Percentiles rank a stretch among this genome's conserved stretches.
phyloP scores from a whole-genome alignment of 441 rosid genomes.

The Pelargonium cotyledonis region DNA sequence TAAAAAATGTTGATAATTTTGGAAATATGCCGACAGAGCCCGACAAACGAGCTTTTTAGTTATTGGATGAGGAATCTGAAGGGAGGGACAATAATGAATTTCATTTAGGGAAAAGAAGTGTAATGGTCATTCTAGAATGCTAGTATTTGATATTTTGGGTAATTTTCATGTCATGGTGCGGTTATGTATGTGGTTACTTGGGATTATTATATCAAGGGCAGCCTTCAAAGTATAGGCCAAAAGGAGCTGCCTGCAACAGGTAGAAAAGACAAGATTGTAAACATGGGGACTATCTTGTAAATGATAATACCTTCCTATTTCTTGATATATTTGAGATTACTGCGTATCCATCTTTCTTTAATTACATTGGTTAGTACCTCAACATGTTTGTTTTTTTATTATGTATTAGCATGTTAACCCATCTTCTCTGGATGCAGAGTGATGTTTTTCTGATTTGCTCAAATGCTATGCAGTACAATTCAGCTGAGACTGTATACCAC shows the following conservation, averaged over 20 bases:
- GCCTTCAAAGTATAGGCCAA: neutral
- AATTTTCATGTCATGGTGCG: neutral
- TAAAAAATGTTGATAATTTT: neutral
- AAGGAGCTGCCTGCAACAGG: neutral
- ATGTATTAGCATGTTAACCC: conserved; percentile 8
- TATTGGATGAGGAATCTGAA: neutral
- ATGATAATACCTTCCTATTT: neutral
- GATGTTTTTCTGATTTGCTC: conserved; percentile 76
- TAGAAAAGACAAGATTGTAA: neutral
- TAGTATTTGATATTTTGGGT: neutral
- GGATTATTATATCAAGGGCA: neutral
- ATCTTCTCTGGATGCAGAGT: conserved; percentile 47
- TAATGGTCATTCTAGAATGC: neutral
- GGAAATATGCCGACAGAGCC: neutral
- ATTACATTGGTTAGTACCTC: neutral
- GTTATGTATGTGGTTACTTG: neutral
- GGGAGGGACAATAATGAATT: neutral
- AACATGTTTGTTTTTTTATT: neutral
- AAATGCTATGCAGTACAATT: conserved; percentile 86
- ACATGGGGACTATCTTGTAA: neutral
- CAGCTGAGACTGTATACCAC: conserved; percentile 69
- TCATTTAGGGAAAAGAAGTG: neutral
- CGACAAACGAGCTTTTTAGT: neutral
- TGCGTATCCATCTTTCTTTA: neutral
- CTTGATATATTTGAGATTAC: neutral